Conservation (phyloP, 2,329 filamentous ascomycete genomes). For the Neoarthrinium moseri region DNA sequence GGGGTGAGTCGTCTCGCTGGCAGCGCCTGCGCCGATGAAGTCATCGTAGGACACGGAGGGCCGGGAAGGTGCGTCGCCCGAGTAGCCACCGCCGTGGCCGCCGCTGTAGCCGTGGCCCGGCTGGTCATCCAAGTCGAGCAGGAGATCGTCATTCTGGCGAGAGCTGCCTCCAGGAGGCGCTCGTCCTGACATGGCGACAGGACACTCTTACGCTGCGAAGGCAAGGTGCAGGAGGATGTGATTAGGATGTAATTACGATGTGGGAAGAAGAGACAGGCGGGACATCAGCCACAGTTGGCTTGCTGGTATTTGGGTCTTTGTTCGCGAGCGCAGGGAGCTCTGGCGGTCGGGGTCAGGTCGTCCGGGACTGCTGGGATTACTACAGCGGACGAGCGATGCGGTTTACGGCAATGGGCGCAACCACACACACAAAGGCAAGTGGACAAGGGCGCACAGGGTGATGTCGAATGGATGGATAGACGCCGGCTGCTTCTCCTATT, state of each 20-base stretch:
- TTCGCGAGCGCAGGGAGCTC: too few relatives aligned
- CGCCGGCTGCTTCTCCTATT: too few relatives aligned
- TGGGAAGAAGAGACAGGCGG: background rate
- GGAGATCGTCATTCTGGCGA: conserved; percentile 53
- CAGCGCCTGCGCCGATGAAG: conserved; percentile 88
- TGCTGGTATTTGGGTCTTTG: too few relatives aligned
- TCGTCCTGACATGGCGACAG: conserved; percentile 58
- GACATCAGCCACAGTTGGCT: too few relatives aligned
- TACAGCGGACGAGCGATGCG: too few relatives aligned
- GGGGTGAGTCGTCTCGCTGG: conserved; percentile 48
- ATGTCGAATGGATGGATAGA: too few relatives aligned
- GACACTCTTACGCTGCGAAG: background rate
- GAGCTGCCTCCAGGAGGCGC: conserved; percentile 49
- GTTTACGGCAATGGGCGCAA: too few relatives aligned
- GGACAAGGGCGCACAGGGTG: too few relatives aligned
- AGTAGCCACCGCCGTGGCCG: background rate
- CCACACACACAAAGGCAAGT: too few relatives aligned
- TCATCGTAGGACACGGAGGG: conserved; percentile 93
- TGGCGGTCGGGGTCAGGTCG: too few relatives aligned
- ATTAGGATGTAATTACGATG: background rate
- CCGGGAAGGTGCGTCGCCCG: conserved; percentile 61
- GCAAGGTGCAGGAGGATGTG: background rate
- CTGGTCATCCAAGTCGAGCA: conserved; percentile 72
- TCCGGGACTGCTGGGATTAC: too few relatives aligned
- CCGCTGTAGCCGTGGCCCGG: conserved; percentile 57